Evolutionary conservation across 2,329 filamentous ascomycete species (phyloP).

Genomic region (Alternaria ethzedia): DNA sequence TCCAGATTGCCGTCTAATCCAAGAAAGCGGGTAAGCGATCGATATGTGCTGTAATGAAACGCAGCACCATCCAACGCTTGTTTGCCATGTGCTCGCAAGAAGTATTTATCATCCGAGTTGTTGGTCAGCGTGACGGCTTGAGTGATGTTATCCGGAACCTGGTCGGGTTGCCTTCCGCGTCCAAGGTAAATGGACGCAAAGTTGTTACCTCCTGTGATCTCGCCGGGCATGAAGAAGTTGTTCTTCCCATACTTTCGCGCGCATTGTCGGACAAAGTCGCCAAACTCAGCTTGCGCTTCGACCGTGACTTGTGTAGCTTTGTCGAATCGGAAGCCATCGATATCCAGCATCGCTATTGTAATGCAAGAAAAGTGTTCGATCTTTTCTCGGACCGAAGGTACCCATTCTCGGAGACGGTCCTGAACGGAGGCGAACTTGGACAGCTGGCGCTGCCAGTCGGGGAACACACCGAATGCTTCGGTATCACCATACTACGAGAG

Average conservation of each 20-base stretch:
- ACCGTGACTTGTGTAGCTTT: constrained; percentile 70
- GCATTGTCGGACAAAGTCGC: constrained; percentile 63
- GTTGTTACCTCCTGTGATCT: constrained; percentile 68
- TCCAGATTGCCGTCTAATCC: constrained; percentile 59
- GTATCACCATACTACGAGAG: background rate
- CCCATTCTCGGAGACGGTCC: constrained; percentile 70
- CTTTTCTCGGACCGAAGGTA: constrained; percentile 62
- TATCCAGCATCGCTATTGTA: constrained; percentile 66
- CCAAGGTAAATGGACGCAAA: constrained; percentile 55
- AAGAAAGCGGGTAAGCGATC: constrained; percentile 66
- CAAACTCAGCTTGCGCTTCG: constrained; percentile 66
- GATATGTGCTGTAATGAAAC: constrained; percentile 70
- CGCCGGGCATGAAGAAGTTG: constrained; percentile 69
- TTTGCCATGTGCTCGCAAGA: background rate
- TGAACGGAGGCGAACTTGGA: constrained; percentile 72
- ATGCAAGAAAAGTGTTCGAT: constrained; percentile 69
- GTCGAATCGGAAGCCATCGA: constrained; percentile 71
- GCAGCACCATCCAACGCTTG: constrained; percentile 64
- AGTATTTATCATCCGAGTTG: background rate
- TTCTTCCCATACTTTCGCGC: constrained; percentile 63
- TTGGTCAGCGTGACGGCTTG: background rate
- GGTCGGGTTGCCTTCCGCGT: background rate
- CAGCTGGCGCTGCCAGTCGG: constrained; percentile 61
- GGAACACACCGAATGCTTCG: background rate
- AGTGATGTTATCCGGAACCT: background rate